Conservation (phyloP, 768 basidiomycete species). For the Crepidotus variabilis region DNA sequence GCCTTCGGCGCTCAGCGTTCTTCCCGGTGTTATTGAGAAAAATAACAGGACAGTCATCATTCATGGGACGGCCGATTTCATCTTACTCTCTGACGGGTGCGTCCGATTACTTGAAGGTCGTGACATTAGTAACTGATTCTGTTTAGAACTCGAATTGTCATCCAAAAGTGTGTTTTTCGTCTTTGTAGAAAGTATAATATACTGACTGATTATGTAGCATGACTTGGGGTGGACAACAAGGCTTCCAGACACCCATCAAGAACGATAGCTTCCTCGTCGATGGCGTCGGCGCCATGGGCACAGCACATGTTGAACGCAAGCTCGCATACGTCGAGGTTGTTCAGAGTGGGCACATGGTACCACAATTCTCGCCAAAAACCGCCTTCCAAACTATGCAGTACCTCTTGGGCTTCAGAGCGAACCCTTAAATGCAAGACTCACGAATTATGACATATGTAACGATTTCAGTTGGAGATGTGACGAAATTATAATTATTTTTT, state of each 20-base stretch:
- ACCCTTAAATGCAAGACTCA: slow-evolving; percentile 28
- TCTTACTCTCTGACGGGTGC: slow-evolving; percentile 72
- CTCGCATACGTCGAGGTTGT: slow-evolving; percentile 65
- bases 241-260: slow-evolving; percentile 67
- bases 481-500: too few species aligned
- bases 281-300: slow-evolving; percentile 65
- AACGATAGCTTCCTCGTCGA: slow-evolving; percentile 70
- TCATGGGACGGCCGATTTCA: slow-evolving; percentile 72
- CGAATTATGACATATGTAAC: too few species aligned
- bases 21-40: slow-evolving; percentile 77
- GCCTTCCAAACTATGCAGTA: slow-evolving; percentile 69
- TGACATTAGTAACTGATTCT: not conserved
- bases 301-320: slow-evolving; percentile 60
- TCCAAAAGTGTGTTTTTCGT: slow-evolving; percentile 47
- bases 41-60: slow-evolving; percentile 63
- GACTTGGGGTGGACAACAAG: slow-evolving; percentile 60
- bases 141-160: slow-evolving; percentile 50
- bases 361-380: slow-evolving; percentile 67
- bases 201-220: slow-evolving; percentile 25
- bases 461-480: too few species aligned
- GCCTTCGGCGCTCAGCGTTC: slow-evolving; percentile 59
- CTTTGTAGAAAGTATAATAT: not conserved
- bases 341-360: slow-evolving; percentile 75
- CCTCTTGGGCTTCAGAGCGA: slow-evolving; percentile 58
- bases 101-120: slow-evolving; percentile 12